Conservation (phyloP, 768 basidiomycete species). For the Boletus reticulatus region DNA sequence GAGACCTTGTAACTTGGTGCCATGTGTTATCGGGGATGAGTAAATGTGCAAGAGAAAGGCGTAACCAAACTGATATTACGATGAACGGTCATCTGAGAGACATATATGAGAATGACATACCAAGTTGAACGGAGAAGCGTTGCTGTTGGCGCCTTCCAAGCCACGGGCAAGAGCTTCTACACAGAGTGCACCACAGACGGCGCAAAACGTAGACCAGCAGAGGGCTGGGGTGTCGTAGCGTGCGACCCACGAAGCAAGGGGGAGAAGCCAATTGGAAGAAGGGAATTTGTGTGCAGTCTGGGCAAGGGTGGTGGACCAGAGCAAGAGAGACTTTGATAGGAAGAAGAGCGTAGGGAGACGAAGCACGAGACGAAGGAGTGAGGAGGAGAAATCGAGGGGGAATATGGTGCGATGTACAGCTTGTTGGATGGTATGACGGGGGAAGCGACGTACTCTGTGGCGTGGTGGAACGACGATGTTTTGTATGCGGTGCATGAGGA, state of each 20-base stretch:
- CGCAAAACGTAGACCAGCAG: slow-evolving; percentile 72
- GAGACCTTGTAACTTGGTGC: slow-evolving; percentile 36
- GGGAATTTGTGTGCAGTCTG: slow-evolving; percentile 51
- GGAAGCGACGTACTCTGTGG: slow-evolving; percentile 13
- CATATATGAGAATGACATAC: slow-evolving; percentile 40
- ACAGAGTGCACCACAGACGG: slow-evolving; percentile 63
- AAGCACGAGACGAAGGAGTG: slow-evolving; percentile 54
- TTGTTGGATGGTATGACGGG: slow-evolving; percentile 24
- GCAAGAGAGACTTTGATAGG: slow-evolving; percentile 50
- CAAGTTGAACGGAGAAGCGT: slow-evolving; percentile 67
- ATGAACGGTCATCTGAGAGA: background rate
- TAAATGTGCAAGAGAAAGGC: slow-evolving; percentile 76
- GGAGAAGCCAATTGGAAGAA: slow-evolving; percentile 29
- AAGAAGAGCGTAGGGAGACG: slow-evolving; percentile 66
- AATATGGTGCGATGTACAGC: slow-evolving; percentile 43
- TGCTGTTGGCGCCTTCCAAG: slow-evolving; percentile 58
- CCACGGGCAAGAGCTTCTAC: slow-evolving; percentile 67
- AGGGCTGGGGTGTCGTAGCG: slow-evolving; percentile 56
- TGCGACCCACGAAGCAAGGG: slow-evolving; percentile 44
- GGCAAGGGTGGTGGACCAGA: slow-evolving; percentile 59
- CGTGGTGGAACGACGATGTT: slow-evolving; percentile 73
- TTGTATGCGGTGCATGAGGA: slow-evolving; percentile 74
- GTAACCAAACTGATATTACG: slow-evolving; percentile 58
- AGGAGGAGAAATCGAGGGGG: slow-evolving; percentile 62
- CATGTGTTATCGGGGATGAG: slow-evolving; percentile 61